Evolutionary conservation across 2,329 filamentous ascomycete species (phyloP).

Genomic region (Fusarium chaquense): DNA sequence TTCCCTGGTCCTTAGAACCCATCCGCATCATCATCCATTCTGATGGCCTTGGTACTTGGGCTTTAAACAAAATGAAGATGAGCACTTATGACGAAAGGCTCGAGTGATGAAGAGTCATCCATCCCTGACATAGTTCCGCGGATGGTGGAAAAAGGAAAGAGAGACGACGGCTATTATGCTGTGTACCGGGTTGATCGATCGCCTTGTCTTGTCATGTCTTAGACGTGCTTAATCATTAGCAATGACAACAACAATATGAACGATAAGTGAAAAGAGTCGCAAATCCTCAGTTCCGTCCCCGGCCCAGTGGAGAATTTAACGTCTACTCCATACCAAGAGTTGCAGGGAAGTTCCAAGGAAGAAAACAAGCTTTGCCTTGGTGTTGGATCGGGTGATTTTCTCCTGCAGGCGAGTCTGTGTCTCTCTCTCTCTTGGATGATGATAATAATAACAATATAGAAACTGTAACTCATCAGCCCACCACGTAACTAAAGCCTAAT

Average conservation of each 20-base stretch:
- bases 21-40: slow-evolving; percentile 8
- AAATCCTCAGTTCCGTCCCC: slow-evolving; percentile 19
- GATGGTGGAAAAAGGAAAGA: background rate
- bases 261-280: background rate
- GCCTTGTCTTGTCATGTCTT: background rate
- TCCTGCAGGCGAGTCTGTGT: slow-evolving; percentile 3
- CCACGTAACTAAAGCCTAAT: slow-evolving; percentile 1
- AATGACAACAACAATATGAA: slow-evolving; percentile 9
- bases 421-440: background rate
- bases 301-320: slow-evolving; percentile 32
- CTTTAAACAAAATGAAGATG: slow-evolving; percentile 24
- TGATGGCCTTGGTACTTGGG: background rate
- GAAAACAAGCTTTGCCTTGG: slow-evolving; percentile 34
- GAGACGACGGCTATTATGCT: background rate
- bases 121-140: background rate
- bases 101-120: background rate
- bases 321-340: slow-evolving; percentile 32
- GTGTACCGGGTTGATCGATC: slow-evolving; percentile 1
- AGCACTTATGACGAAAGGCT: slow-evolving; percentile 21
- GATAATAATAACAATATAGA: slow-evolving; percentile 16
- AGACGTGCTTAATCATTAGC: slow-evolving; percentile 20
- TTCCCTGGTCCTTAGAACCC: background rate
- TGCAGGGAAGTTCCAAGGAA: slow-evolving; percentile 26
- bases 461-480: slow-evolving; percentile 22
- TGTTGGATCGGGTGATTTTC: slow-evolving; percentile 35